Conservation (phyloP, 1,284 basidiomycete genomes). For the Malassezia cuniculi region DNA sequence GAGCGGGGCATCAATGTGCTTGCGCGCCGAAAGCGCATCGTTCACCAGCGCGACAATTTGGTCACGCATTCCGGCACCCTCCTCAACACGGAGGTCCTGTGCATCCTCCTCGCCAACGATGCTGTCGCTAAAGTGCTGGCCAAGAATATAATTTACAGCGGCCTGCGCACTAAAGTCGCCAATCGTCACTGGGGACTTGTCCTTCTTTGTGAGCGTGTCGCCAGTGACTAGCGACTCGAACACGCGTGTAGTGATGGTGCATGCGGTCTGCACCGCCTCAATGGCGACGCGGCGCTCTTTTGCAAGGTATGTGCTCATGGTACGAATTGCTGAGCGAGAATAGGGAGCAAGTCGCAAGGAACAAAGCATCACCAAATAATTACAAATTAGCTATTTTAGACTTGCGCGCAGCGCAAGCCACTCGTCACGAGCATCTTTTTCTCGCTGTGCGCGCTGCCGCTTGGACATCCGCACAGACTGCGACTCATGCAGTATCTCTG, state of each 20-base stretch:
- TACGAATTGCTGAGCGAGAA: too few species aligned
- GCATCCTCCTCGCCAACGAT: slow-evolving; percentile 96
- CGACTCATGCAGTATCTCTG: too few species aligned
- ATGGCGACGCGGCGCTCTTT: slow-evolving; percentile 62
- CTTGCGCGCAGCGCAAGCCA: too few species aligned
- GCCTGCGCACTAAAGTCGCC: slow-evolving; percentile 43
- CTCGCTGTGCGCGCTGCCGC: too few species aligned
- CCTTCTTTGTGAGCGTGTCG: slow-evolving; percentile 78
- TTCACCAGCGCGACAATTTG: slow-evolving; percentile 73
- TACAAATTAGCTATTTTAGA: too few species aligned
- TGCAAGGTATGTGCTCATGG: slow-evolving; percentile 2
- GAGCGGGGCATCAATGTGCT: slow-evolving; percentile 46
- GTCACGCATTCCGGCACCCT: slow-evolving; percentile 49
- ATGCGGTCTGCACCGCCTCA: slow-evolving; percentile 78
- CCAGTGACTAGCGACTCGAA: slow-evolving; percentile 72
- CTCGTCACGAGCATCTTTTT: too few species aligned
- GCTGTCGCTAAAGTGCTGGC: slow-evolving; percentile 60
- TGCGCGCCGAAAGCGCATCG: slow-evolving; percentile 53
- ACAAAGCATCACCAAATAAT: too few species aligned
- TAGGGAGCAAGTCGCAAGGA: too few species aligned
- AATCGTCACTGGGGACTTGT: slow-evolving; percentile 90
- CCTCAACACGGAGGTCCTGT: slow-evolving; percentile 51
- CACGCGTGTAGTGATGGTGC: slow-evolving; percentile 59
- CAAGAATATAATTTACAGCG: slow-evolving; percentile 34
- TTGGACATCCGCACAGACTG: too few species aligned